phyloP scores from a whole-genome alignment of 2,329 filamentous ascomycete species.

The Pestalotiopsis sp. region DNA sequence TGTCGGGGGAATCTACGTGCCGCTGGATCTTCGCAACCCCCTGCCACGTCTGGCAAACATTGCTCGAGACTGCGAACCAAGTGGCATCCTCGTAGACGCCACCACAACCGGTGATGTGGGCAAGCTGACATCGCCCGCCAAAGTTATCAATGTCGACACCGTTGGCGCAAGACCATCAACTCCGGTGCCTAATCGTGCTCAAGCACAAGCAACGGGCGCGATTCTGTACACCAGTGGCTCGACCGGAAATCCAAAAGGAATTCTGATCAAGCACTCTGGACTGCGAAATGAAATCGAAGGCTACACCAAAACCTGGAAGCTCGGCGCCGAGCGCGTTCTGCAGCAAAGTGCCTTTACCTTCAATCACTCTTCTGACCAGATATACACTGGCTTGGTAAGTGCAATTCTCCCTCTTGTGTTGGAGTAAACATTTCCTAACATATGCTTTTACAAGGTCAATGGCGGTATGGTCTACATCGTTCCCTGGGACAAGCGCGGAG shows the following conservation, averaged over 20 bases:
- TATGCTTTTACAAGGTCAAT: constrained; percentile 2
- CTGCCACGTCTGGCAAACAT: constrained; percentile 10
- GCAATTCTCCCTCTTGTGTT: too few species aligned
- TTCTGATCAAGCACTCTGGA: constrained; percentile 20
- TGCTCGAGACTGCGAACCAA: background rate
- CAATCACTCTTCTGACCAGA: constrained; percentile 33
- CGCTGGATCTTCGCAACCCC: constrained; percentile 38
- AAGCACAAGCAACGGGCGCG: constrained; percentile 12
- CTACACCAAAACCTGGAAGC: background rate
- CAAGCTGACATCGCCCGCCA: background rate
- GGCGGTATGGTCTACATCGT: constrained; percentile 35
- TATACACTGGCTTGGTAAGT: constrained; percentile 27
- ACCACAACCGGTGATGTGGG: background rate
- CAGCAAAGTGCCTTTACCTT: constrained; percentile 38
- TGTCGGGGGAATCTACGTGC: constrained; percentile 39
- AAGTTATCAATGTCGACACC: constrained; percentile 5
- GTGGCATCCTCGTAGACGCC: constrained; percentile 8
- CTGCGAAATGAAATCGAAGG: constrained; percentile 2
- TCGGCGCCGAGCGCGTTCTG: constrained; percentile 24
- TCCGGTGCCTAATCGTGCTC: background rate
- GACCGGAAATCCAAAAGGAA: constrained; percentile 33
- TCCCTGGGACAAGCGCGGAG: constrained; percentile 26
- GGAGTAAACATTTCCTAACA: too few species aligned
- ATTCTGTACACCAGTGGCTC: constrained; percentile 23
- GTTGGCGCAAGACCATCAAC: background rate